phyloP scores from a whole-genome alignment of 169 alveolate genomes.

The Cryptosporidium canis region DNA sequence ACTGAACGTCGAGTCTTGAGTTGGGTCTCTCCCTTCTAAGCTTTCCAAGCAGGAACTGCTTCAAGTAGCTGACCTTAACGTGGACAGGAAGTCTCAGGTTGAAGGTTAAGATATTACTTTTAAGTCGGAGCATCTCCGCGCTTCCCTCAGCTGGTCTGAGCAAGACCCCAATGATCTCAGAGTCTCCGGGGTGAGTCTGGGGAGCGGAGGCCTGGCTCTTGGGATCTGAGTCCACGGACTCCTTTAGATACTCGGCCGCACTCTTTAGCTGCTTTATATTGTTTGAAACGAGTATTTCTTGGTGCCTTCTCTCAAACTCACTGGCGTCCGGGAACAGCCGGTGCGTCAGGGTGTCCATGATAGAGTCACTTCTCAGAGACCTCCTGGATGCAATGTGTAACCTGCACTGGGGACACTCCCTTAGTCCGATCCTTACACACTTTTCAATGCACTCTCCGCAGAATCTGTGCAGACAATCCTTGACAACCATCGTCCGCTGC shows the following conservation, averaged over 20 bases:
- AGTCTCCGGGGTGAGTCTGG: neutral
- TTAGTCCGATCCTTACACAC: conserved; percentile 81
- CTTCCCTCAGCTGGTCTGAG: neutral
- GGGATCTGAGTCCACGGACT: neutral
- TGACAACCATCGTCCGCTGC: conserved; percentile 77
- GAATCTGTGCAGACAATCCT: conserved; percentile 83
- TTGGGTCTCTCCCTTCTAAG: conserved; percentile 35
- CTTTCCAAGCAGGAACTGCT: conserved; percentile 32
- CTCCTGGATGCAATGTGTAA: conserved; percentile 82
- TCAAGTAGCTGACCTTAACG: conserved; percentile 21
- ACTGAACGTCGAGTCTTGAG: neutral
- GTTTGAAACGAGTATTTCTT: conserved; percentile 25
- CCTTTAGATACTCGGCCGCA: neutral
- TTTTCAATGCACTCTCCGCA: conserved; percentile 84
- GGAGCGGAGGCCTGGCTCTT: neutral
- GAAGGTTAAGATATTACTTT: neutral
- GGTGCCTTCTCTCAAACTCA: conserved; percentile 47
- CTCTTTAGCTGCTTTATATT: neutral
- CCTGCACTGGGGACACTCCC: conserved; percentile 86
- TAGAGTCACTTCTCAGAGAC: conserved; percentile 76
- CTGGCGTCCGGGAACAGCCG: conserved; percentile 77
- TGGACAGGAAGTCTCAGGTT: conserved; percentile 31
- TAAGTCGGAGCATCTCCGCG: neutral
- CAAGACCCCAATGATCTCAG: conserved; percentile 8
- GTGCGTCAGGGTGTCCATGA: conserved; percentile 76